Percentiles rank a stretch among this genome's conserved stretches.
Conservation (phyloP, 768 basidiomycete genomes). For the Rhodocollybia butyracea region DNA sequence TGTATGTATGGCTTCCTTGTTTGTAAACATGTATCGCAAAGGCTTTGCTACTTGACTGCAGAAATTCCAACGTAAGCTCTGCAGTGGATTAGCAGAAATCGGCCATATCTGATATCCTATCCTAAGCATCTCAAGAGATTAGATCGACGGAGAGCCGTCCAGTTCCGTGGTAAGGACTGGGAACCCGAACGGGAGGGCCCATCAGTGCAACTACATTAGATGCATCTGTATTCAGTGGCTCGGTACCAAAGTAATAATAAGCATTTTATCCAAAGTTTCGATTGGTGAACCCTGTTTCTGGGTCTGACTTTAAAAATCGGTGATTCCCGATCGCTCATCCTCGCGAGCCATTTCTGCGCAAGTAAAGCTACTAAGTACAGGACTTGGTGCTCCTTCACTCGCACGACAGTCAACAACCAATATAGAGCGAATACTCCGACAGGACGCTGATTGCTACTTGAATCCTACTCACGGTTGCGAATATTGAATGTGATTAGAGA, state of each 20-base stretch:
- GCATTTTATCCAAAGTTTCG: background rate
- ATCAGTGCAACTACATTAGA: background rate
- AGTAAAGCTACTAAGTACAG: background rate
- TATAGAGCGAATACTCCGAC: no score
- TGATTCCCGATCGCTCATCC: background rate
- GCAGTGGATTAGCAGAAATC: background rate
- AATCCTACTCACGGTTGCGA: no score
- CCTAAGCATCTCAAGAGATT: conserved; percentile 8
- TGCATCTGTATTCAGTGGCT: no score
- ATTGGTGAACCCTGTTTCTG: conserved; percentile 1
- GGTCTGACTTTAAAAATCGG: background rate
- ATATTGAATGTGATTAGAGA: no score
- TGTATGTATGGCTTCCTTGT: no score
- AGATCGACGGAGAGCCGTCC: conserved; percentile 14
- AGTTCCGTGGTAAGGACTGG: conserved; percentile 6
- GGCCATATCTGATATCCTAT: background rate
- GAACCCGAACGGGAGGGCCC: background rate
- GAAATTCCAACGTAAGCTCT: no score
- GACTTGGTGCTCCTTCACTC: no score
- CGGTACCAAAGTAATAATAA: background rate
- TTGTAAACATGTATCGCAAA: no score
- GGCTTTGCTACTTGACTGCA: no score
- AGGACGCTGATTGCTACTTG: no score
- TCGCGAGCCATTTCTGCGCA: conserved; percentile 2
- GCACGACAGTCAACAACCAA: no score